Evolutionary conservation across 208 protist genomes (phyloP).

Genomic region (Angomonas deanei): DNA sequence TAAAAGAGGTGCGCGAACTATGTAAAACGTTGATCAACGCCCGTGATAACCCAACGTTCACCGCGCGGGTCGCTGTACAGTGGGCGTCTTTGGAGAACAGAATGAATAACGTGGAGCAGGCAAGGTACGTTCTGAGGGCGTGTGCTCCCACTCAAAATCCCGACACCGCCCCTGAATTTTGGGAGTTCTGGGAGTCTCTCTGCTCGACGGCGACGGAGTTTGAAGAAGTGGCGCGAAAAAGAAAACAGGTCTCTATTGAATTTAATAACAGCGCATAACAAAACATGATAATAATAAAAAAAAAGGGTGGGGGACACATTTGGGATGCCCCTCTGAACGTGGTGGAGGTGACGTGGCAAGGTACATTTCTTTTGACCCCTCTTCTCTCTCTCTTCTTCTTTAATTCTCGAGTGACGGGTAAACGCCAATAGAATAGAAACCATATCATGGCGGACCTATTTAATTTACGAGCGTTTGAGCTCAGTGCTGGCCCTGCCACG

Average conservation of each 20-base stretch:
- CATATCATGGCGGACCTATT: constrained; percentile 4
- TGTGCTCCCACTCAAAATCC: constrained; percentile 73
- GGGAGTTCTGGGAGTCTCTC: constrained; percentile 70
- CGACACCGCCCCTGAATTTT: constrained; percentile 51
- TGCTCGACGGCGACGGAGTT: constrained; percentile 56
- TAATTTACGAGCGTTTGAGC: constrained; percentile 21
- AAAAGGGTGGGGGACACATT: neutral
- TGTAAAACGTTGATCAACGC: constrained; percentile 33
- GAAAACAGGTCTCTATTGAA: constrained; percentile 65
- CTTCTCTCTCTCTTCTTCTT: constrained; percentile 3
- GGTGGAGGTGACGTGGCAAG: no score
- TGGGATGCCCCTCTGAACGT: no score
- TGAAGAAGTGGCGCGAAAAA: constrained; percentile 48
- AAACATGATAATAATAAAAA: neutral
- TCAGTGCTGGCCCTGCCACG: constrained; percentile 17
- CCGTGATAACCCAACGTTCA: constrained; percentile 23
- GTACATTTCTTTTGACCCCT: neutral
- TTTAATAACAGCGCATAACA: no score
- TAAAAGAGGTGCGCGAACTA: constrained; percentile 28
- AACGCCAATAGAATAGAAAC: neutral
- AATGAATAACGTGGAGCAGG: constrained; percentile 32
- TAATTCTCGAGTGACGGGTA: neutral
- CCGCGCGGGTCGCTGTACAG: constrained; percentile 64
- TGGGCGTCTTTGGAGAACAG: constrained; percentile 77
- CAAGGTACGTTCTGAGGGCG: constrained; percentile 57